These are phyloP conservation scores for Hanseniaspora meyeri DNA, from an alignment of 805 yeast species.

Conservation along the genomic window DNA sequence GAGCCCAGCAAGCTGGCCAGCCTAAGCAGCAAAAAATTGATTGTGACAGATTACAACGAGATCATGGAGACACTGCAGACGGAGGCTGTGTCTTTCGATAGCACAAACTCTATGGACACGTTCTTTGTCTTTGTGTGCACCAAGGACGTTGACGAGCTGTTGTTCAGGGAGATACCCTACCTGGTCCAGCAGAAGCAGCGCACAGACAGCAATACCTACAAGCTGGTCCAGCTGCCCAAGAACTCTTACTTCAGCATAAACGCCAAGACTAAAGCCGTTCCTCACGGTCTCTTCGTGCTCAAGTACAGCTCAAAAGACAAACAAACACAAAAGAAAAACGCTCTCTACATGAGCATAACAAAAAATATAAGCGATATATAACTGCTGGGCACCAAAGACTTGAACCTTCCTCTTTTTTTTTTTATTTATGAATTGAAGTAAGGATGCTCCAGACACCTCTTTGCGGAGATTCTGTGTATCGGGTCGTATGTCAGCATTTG, in stretches of 20 bases:
- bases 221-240: conserved; percentile 5
- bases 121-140: conserved; percentile 2
- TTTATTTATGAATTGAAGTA: conserved; percentile 27
- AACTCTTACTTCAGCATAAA: neutral
- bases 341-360: neutral
- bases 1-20: neutral
- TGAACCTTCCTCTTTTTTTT: too few species aligned
- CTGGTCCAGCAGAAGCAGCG: neutral
- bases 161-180: neutral
- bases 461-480: conserved; percentile 83
- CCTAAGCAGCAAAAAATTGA: neutral
- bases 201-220: neutral
- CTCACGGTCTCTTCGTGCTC: conserved; percentile 2
- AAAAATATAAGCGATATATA: conserved; percentile 8
- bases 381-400: too few species aligned
- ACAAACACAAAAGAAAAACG: neutral
- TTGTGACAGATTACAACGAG: conserved; percentile 1
- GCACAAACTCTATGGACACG: neutral
- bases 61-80: neutral
- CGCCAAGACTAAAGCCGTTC: neutral
- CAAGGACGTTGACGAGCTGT: neutral
- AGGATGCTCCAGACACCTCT: conserved; percentile 80
- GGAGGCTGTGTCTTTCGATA: neutral
- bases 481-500: conserved; percentile 83
- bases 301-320: neutral